Conservation (phyloP, 768 basidiomycete genomes). For the Amanita brunnescens region DNA sequence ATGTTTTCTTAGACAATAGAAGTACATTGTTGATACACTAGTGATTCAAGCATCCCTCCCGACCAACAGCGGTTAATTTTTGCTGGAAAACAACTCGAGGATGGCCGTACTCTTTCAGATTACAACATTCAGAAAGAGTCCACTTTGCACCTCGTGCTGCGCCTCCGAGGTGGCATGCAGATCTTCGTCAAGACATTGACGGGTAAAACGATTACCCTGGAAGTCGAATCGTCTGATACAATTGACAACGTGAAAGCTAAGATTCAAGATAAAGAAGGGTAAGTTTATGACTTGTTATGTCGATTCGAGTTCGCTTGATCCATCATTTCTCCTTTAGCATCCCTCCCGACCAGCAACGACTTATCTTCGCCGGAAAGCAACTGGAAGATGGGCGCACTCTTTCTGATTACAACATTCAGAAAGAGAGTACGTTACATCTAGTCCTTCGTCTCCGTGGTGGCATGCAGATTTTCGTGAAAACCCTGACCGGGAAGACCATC, state of each 20-base stretch:
- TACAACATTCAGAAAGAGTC: no score
- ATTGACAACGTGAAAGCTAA: no score
- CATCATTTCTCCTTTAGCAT: slow-evolving; percentile 32
- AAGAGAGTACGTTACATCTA: slow-evolving; percentile 50
- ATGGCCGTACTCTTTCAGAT: no score
- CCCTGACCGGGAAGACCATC: slow-evolving; percentile 84
- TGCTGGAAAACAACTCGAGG: no score
- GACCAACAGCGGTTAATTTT: slow-evolving; percentile 6
- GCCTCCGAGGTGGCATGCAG: no score
- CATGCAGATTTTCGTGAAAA: slow-evolving; percentile 87
- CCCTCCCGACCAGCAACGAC: no score
- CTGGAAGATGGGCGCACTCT: no score
- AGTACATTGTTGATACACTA: neutral
- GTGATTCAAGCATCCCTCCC: slow-evolving; percentile 5
- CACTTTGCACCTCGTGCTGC: no score
- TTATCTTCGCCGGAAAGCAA: no score
- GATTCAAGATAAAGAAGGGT: slow-evolving; percentile 88
- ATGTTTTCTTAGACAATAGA: neutral
- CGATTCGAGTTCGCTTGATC: slow-evolving; percentile 11
- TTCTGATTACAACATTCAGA: no score
- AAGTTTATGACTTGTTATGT: slow-evolving; percentile 13
- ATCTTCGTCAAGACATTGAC: slow-evolving; percentile 50
- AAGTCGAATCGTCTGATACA: no score
- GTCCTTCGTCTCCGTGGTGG: slow-evolving; percentile 38
- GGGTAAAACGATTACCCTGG: slow-evolving; percentile 75